Base-by-base conservation (phyloP, 176 grass and related monocot genomes). In the Paspalum vaginatum region DNA sequence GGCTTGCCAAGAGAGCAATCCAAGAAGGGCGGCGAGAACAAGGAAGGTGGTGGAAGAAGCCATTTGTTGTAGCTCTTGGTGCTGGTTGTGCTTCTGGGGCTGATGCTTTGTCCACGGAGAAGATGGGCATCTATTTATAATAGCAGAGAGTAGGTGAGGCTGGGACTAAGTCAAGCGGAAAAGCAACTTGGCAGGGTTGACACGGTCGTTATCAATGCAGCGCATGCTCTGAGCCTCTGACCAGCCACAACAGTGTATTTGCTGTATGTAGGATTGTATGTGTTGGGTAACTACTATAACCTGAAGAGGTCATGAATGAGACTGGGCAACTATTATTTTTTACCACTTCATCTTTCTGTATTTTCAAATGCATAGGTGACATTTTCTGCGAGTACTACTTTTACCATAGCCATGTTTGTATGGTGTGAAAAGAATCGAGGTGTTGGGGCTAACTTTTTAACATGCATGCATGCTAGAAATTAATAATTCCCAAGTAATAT, bases 61-160 rank as follows among this genome's bases (percentile, higher is more conserved):
- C 79, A 81, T 81, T 55, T 61, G 25, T 16, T 55, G 27, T 39
- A 18, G 25, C 17, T 46, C 12, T 51, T 24, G 55, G 55, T 55
- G 8, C 40, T 26, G 8, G 13, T 43, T 58, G 20, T 43, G 39
- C 59, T 25, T 43, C 39, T 59, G 71, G 4, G 11, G 8, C n/a
- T 53, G 9, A 20, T 72, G 74, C 4, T 76, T 32, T 76, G 55
- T 21, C 24, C 47, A 37, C 20, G 53, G 41, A 25, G 69, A 52
- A 11, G 54, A n/a, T 52, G 47, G 26, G 16, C 25, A 7, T 37
- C 8, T 38, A 25, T 38, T 9, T 72, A 72, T 72, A 37, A 15
- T 0, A 20, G 16, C 7, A 43, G 20, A 43, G 54, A 16, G 49
- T 75, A 11, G 74, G 74, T 76, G 40, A 61, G 40, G 13, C 26